Evolutionary conservation across 2,329 filamentous ascomycete genomes (phyloP), one percentile per base, ranked within the genome.

Genomic region (Fusarium sp.): DNA sequence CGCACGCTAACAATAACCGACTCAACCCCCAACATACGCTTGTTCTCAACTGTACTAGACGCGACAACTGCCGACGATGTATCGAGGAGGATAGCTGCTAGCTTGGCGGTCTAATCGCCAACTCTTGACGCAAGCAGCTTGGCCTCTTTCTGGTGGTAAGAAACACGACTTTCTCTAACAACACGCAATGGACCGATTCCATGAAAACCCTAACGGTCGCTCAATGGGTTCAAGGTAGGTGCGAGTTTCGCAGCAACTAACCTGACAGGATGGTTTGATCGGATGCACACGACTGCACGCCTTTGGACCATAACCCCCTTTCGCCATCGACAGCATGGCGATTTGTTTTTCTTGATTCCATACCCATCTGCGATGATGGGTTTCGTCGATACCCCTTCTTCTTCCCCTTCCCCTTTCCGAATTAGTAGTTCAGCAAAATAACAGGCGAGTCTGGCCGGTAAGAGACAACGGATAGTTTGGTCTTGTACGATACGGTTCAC

Each of bases 301-400:
- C 52, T 16, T 52, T 58, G 39, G 57, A 60, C 22, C 31, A 43
- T 54, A 20, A 18, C 27, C 35, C 29, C 50, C 54, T 59, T 54
- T 48, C 62, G 58, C 48, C 58, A 62, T 60, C 13, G 14, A 33
- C 56, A n/a, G 56, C 24, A 67, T 69, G 69, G 43, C 33, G 41
- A 13, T 68, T 76, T 41, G 67, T 56, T 64, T 68, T 70, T 31
- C 24, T 65, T 69, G 24, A 54, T 54, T 69, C 61, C 29, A 29
- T 67, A 39, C 33, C 41, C 54, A 27, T 68, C 62, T 61, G 43
- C 70, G 68, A 64, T 77, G 69, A 75, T 56, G 61, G 61, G 60
- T 73, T 48, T 73, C 71, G 64, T 76, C 73, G 75, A 78, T 78
- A 78, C 73, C 76, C 76, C 65, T 69, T 69, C 62, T 31, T 31